A percentile compares a stretch with the other conserved stretches of the same genome.
Evolutionary conservation across 1,284 basidiomycete genomes (phyloP).

Genomic region (Pseudozyma sp.): DNA sequence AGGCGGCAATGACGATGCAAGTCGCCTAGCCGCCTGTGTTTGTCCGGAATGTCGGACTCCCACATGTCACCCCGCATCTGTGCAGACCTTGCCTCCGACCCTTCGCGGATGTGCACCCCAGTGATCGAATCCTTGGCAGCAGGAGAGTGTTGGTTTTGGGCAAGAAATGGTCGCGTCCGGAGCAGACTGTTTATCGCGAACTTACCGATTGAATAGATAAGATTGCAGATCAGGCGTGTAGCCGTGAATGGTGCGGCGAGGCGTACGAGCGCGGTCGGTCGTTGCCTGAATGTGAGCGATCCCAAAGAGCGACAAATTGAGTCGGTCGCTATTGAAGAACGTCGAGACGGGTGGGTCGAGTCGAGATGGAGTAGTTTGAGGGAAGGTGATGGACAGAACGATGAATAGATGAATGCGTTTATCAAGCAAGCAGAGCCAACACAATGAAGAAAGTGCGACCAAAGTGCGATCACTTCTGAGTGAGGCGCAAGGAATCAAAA

Average conservation of each 20-base stretch:
- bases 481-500: too few species aligned
- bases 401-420: background rate
- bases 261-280: background rate
- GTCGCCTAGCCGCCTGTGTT: too few species aligned
- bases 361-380: constrained; percentile 1
- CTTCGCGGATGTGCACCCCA: background rate
- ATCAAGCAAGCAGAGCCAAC: background rate
- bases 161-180: background rate
- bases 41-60: background rate
- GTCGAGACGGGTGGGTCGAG: background rate
- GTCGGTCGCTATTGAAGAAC: background rate
- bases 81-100: background rate
- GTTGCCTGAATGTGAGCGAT: background rate
- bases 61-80: constrained; percentile 8
- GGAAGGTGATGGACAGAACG: constrained; percentile 5
- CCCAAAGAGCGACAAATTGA: background rate
- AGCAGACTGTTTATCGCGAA: background rate
- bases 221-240: background rate
- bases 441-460: background rate
- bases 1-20: too few species aligned
- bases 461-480: constrained; percentile 15
- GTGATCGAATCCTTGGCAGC: background rate
- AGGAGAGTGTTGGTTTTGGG: too few species aligned
- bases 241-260: background rate
- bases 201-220: constrained; percentile 12